Evolutionary conservation across 306 rosid genomes (phyloP).

Genomic region (Cucurbita maxima): DNA sequence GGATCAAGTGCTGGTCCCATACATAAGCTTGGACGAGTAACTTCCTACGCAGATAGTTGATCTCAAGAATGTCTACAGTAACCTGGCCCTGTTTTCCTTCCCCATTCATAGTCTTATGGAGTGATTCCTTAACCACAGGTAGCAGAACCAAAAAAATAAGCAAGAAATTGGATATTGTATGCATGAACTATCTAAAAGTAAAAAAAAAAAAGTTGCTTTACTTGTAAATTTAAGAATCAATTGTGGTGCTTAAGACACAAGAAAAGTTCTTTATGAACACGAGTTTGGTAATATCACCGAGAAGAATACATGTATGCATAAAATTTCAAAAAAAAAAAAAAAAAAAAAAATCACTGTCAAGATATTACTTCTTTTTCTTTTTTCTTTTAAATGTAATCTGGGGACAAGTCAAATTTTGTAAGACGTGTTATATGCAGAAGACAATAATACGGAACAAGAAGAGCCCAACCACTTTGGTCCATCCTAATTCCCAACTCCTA

Average conservation of each 20-base stretch:
- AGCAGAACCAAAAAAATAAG: not conserved
- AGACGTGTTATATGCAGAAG: not conserved
- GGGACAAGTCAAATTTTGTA: not conserved
- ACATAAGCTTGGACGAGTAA: conserved; percentile 67
- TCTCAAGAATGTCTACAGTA: conserved; percentile 64
- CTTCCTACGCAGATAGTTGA: conserved; percentile 69
- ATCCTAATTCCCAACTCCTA: not conserved
- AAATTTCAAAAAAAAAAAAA: not conserved
- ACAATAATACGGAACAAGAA: not conserved
- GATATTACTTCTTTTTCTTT: not conserved
- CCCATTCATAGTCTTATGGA: conserved; percentile 41
- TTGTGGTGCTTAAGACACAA: too few relatives aligned
- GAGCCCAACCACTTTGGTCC: not conserved
- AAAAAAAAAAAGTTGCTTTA: not conserved
- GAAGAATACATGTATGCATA: too few relatives aligned
- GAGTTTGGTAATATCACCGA: too few relatives aligned
- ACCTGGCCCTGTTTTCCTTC: conserved; percentile 53
- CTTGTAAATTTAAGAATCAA: not conserved
- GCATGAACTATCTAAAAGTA: not conserved
- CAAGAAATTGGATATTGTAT: not conserved
- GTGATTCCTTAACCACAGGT: conserved; percentile 37
- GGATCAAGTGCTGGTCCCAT: conserved; percentile 73
- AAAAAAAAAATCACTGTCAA: not conserved
- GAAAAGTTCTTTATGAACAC: too few relatives aligned
- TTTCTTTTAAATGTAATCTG: not conserved